phyloP scores from a whole-genome alignment of 176 grass and related monocot genomes.

The Oryza punctata region DNA sequence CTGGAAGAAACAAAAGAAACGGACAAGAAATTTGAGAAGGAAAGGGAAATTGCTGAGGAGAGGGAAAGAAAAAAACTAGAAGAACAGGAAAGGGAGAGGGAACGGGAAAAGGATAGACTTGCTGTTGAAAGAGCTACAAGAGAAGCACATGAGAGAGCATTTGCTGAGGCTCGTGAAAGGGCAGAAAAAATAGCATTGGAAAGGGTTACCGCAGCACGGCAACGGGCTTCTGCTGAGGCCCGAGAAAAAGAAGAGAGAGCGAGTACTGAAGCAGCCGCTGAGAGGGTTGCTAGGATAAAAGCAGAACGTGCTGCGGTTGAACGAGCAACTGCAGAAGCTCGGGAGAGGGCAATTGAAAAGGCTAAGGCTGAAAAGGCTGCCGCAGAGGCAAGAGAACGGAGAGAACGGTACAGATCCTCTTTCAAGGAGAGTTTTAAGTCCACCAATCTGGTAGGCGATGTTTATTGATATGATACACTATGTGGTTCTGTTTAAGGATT shows the following conservation, averaged over 20 bases:
- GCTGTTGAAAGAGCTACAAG: conserved; percentile 87
- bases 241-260: conserved; percentile 72
- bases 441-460: conserved; percentile 48
- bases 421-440: conserved; percentile 54
- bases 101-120: conserved; percentile 83
- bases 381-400: conserved; percentile 64
- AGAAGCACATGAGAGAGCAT: conserved; percentile 70
- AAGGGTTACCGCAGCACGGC: conserved; percentile 68
- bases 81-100: conserved; percentile 73
- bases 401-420: conserved; percentile 62
- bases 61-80: conserved; percentile 52
- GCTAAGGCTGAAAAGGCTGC: conserved; percentile 77
- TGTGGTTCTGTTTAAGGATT: conserved; percentile 23
- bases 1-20: conserved; percentile 63
- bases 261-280: conserved; percentile 36
- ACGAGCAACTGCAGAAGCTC: conserved; percentile 84
- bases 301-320: conserved; percentile 86
- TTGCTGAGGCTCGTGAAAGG: conserved; percentile 68
- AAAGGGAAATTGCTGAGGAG: conserved; percentile 55
- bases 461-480: not conserved
- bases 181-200: conserved; percentile 78
- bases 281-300: conserved; percentile 72
- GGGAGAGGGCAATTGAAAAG: conserved; percentile 84
- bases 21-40: conserved; percentile 49
- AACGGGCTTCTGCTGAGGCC: conserved; percentile 67